Evolutionary conservation across 2,329 filamentous ascomycete genomes (phyloP), one percentile per base, ranked within the genome.

Genomic region (Botrytis deweyae): DNA sequence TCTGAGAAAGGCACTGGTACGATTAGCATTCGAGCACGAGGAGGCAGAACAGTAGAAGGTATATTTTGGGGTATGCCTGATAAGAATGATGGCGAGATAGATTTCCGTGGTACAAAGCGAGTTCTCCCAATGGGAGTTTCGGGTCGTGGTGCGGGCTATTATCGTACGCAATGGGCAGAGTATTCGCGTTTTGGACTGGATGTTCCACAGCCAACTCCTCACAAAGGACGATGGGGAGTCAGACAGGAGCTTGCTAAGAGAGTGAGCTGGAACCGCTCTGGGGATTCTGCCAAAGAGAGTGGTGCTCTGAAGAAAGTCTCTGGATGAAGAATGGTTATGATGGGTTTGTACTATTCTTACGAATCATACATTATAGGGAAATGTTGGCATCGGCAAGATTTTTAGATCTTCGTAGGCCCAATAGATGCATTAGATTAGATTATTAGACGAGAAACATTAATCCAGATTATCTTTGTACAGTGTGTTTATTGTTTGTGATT

Each of bases 41-140:
- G n/a, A 9, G 66, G 36, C 1, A 68, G 66, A 18, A 68, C 66
- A 9, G 9, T 68, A 14, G 36, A 68, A 33, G 66, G 66, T 3
- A 5, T 58, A 1, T 68, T 68, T 22, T 22, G 18, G 42, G 66
- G n/a, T 22, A 68, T 68, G 66, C 66, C 66, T 29, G 66, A 68
- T 42, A 68, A 68, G 7, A 68, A 68, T 33, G 66, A 68, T 33
- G 66, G 66, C 1, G 49, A 68, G 8, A 42, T 68, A 8, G 66
- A 68, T 42, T 68, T 68, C 4, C 49, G n/a, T 22, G 66, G 66
- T 22, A 58, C 49, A 18, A 68, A 49, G 40, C 52, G 66, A 4
- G 14, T 68, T 20, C 25, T 68, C 8, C 66, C 66, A 2, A 12
- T 14, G 25, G 66, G 66, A 1, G 38, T 68, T 33, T 68, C 66